Evolutionary conservation across 1,284 basidiomycete species (phyloP).

Genomic region (Papiliotrema laurentii): DNA sequence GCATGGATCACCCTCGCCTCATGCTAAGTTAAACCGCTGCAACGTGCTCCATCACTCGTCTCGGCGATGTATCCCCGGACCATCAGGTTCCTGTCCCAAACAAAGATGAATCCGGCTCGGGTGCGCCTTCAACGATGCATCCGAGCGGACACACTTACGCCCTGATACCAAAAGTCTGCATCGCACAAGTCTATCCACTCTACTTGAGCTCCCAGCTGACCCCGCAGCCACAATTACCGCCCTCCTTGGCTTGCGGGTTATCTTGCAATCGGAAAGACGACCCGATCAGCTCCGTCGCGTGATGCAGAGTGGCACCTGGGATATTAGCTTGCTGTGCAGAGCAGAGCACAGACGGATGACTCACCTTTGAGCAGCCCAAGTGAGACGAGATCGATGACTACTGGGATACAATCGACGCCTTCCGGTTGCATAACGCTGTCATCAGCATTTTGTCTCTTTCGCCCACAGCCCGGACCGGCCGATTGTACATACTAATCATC

Average conservation of each 20-base stretch:
- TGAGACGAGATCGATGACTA: conserved; percentile 44
- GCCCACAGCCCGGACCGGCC: not conserved
- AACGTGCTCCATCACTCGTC: too few species aligned
- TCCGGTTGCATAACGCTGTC: conserved; percentile 37
- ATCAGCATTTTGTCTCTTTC: not conserved
- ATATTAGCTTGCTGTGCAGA: conserved; percentile 37
- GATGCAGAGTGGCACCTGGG: conserved; percentile 54
- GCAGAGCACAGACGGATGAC: conserved; percentile 3
- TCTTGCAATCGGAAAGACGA: conserved; percentile 53
- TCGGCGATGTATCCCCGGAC: too few species aligned
- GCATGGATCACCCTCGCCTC: too few species aligned
- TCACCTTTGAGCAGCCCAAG: conserved; percentile 44
- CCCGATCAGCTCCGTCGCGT: conserved; percentile 57
- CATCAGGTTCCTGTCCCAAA: too few species aligned
- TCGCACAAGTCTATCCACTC: not conserved
- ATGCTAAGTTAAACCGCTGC: too few species aligned
- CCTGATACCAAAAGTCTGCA: too few species aligned
- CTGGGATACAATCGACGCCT: conserved; percentile 39
- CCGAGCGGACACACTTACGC: too few species aligned
- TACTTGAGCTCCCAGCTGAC: conserved; percentile 50
- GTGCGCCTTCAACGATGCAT: too few species aligned
- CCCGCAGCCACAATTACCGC: conserved; percentile 56
- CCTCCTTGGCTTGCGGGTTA: conserved; percentile 56
- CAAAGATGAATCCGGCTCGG: too few species aligned
- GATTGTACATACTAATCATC: conserved; percentile 55